Conservation (phyloP, 164 flowering plant genomes). For the Tetracentron sinense region DNA sequence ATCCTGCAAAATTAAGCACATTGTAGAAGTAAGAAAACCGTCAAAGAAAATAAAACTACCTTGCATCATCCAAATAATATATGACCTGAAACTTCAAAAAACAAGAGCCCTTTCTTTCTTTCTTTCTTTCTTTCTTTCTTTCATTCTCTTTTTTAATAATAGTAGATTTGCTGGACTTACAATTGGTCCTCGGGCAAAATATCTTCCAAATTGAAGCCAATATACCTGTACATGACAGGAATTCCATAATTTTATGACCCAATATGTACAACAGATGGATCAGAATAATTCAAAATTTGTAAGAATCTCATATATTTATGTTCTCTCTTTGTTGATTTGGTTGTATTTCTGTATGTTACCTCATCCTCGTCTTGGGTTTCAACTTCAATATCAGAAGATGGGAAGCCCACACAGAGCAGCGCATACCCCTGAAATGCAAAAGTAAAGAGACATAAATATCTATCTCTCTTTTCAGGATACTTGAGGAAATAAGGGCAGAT, state of each 20-base stretch:
- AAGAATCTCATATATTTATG: no score
- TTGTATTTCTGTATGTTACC: slow-evolving; percentile 32
- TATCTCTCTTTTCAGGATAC: neutral
- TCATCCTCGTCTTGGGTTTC: slow-evolving; percentile 99
- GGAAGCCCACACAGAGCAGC: slow-evolving; percentile 93
- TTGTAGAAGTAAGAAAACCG: neutral
- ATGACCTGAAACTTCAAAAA: neutral
- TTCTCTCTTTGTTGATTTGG: neutral
- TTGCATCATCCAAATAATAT: neutral
- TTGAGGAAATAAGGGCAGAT: neutral
- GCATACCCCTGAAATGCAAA: slow-evolving; percentile 75
- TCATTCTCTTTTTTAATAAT: neutral
- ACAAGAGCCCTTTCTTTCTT: neutral
- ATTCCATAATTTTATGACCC: neutral
- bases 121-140: neutral
- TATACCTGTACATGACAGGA: slow-evolving; percentile 57
- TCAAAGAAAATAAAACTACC: neutral
- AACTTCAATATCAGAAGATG: slow-evolving; percentile 81
- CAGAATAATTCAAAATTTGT: no score
- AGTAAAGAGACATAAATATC: neutral
- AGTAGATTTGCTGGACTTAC: slow-evolving; percentile 41
- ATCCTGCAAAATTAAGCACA: slow-evolving; percentile 43
- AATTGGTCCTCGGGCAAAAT: slow-evolving; percentile 90
- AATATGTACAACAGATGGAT: neutral
- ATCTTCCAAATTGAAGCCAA: slow-evolving; percentile 99